A percentile compares a stretch with the other conserved stretches of the same genome.
Evolutionary conservation across 2,329 filamentous ascomycete species (phyloP).

Genomic region (Verticillium albo-atrum): DNA sequence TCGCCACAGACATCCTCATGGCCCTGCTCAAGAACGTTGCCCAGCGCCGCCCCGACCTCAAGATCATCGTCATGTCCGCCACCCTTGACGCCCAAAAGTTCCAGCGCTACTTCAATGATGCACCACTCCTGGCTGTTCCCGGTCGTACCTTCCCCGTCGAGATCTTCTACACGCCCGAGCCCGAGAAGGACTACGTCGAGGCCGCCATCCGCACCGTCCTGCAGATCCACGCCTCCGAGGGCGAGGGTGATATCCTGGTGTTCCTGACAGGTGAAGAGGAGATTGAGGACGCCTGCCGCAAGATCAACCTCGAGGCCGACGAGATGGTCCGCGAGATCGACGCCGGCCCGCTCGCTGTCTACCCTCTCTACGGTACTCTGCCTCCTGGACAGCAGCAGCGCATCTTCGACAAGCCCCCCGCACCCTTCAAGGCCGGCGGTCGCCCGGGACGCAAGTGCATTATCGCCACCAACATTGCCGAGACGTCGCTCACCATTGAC

Average conservation of each 20-base stretch:
- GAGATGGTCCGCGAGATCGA: constrained; percentile 90
- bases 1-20: constrained; percentile 97
- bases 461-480: constrained; percentile 94
- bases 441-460: constrained; percentile 91
- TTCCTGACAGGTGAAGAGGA: constrained; percentile 98
- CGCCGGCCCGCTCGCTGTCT: constrained; percentile 83
- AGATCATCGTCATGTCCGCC: constrained; percentile 98
- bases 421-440: constrained; percentile 67
- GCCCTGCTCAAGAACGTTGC: constrained; percentile 90
- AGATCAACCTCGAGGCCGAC: constrained; percentile 85
- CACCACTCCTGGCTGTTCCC: constrained; percentile 87
- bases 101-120: constrained; percentile 93
- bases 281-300: constrained; percentile 92
- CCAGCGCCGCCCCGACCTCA: constrained; percentile 76
- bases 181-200: constrained; percentile 95
- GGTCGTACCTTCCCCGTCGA: constrained; percentile 95
- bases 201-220: constrained; percentile 90
- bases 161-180: constrained; percentile 96
- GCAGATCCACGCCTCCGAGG: constrained; percentile 91
- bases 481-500: constrained; percentile 96
- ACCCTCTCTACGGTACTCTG: constrained; percentile 89
- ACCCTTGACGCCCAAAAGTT: constrained; percentile 98
- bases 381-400: constrained; percentile 90
- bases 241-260: constrained; percentile 86
- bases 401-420: constrained; percentile 89